Percentiles rank a stretch among this genome's conserved stretches.
Conservation (phyloP, 129 eudicot genomes). For the Silybum marianum region DNA sequence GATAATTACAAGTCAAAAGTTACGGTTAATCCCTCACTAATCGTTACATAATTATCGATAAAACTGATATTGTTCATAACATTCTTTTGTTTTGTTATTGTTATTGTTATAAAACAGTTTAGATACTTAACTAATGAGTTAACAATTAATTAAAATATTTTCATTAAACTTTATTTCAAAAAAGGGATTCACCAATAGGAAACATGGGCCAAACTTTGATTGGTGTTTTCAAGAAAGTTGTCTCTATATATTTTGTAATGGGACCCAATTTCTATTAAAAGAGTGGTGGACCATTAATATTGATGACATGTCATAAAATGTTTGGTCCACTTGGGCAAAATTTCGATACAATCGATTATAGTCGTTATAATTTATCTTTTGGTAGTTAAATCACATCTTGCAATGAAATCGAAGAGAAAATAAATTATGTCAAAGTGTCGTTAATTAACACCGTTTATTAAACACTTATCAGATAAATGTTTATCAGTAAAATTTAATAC, state of each 20-base stretch:
- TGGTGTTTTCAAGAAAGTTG: conserved; percentile 38
- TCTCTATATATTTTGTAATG: conserved; percentile 24
- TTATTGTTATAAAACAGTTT: not conserved
- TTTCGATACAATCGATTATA: not conserved
- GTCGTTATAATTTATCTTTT: not conserved
- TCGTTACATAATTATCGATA: not conserved
- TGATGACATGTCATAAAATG: conserved; percentile 42
- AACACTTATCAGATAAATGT: too few species aligned
- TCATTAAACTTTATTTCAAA: not conserved
- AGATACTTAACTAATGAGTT: too few species aligned
- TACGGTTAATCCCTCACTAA: not conserved
- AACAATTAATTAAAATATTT: too few species aligned
- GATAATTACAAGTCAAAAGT: not conserved
- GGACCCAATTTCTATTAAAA: conserved; percentile 30
- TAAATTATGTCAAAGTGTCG: not conserved
- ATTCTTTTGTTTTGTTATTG: not conserved
- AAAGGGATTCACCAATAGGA: conserved; percentile 12
- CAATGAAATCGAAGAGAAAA: not conserved
- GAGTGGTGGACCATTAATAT: conserved; percentile 24
- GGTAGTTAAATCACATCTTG: not conserved
- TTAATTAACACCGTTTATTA: too few species aligned
- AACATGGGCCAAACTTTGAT: conserved; percentile 42
- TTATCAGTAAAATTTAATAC: too few species aligned
- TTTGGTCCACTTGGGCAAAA: conserved; percentile 34
- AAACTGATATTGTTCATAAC: not conserved